Percentiles rank a stretch among this genome's conserved stretches.
phyloP scores from a whole-genome alignment of 108 stramenopile genomes.

The Aurantiochytrium sp. region DNA sequence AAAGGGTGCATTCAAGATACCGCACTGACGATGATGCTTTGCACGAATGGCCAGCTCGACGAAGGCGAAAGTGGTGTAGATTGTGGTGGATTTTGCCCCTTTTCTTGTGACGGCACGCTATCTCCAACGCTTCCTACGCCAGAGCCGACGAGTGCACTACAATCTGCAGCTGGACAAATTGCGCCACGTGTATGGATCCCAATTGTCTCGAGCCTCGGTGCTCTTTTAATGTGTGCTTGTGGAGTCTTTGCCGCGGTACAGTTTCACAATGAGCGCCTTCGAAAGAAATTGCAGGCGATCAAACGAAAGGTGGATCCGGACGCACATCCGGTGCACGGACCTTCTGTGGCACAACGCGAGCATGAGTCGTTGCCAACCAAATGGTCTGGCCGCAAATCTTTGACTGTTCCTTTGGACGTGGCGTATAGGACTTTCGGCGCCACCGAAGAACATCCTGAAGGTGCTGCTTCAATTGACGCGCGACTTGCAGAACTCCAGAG shows the following conservation, averaged over 20 bases:
- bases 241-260: no score
- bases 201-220: background rate
- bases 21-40: background rate
- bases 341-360: background rate
- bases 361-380: background rate
- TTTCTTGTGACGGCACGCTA: background rate
- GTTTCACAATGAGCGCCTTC: background rate
- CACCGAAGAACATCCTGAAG: no score
- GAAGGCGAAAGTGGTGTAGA: background rate
- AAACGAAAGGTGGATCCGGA: background rate
- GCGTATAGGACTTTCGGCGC: no score
- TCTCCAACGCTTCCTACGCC: background rate
- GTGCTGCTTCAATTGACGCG: background rate
- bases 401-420: no score
- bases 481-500: background rate
- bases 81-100: background rate
- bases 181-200: background rate
- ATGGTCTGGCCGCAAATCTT: background rate
- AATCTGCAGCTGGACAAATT: no score
- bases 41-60: background rate
- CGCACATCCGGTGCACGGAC: background rate
- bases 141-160: no score
- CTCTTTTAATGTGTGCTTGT: background rate
- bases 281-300: background rate
- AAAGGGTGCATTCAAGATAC: background rate